These are phyloP conservation scores for Ogataea methanolica DNA, from an alignment of 805 yeast genomes.

Conservation along the genomic window DNA sequence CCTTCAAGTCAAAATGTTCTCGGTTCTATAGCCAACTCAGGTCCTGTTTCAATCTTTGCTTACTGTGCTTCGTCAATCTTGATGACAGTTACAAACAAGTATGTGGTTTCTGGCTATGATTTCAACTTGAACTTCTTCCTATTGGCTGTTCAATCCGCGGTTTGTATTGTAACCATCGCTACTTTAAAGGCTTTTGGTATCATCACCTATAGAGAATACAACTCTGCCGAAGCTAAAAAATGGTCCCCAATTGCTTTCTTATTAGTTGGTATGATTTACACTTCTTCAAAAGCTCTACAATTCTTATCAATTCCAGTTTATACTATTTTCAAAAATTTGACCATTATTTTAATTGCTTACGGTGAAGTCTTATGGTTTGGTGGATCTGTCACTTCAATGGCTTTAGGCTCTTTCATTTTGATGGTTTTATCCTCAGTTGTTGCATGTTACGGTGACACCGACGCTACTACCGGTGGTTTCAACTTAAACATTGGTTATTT, in stretches of 20 bases:
- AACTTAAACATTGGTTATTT: conserved; percentile 72
- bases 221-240: conserved; percentile 83
- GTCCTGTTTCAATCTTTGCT: conserved; percentile 65
- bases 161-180: conserved; percentile 71
- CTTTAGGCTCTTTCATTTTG: conserved; percentile 78
- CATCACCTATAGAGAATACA: conserved; percentile 83
- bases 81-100: conserved; percentile 97
- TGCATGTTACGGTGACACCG: conserved; percentile 78
- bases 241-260: conserved; percentile 93
- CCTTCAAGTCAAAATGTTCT: conserved; percentile 5
- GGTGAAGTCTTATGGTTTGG: conserved; percentile 98
- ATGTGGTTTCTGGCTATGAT: conserved; percentile 71
- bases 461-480: conserved; percentile 33
- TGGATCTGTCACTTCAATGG: conserved; percentile 85
- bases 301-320: conserved; percentile 90
- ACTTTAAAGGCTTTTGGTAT: conserved; percentile 68
- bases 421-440: conserved; percentile 96
- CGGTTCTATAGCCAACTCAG: conserved; percentile 42
- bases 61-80: conserved; percentile 93
- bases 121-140: conserved; percentile 83
- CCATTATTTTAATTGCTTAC: conserved; percentile 94
- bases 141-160: conserved; percentile 82
- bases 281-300: conserved; percentile 92
- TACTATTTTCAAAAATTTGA: conserved; percentile 96
- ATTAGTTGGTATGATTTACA: conserved; percentile 91